phyloP scores from a whole-genome alignment of 2,329 filamentous ascomycete species.

The Fusarium sp. region DNA sequence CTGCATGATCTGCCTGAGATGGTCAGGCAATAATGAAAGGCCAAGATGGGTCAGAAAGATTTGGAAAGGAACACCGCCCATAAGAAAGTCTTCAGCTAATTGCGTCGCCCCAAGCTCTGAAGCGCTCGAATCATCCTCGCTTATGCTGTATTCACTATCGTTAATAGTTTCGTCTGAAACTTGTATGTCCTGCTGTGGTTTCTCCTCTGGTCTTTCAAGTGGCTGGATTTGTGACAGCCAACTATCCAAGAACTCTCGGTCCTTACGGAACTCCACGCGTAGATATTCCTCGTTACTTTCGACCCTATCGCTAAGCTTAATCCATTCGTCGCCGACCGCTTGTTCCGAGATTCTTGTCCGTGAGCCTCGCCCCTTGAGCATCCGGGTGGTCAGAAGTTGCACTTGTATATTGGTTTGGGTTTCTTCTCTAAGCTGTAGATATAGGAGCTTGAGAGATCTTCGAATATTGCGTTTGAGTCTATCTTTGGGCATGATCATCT shows the following conservation, averaged over 20 bases:
- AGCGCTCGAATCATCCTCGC: not conserved
- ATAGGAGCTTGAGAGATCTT: conserved; percentile 8
- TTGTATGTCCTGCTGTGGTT: not conserved
- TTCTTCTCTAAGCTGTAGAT: conserved; percentile 1
- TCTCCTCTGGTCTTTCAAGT: not conserved
- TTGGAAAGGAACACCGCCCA: not conserved
- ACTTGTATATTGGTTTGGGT: not conserved
- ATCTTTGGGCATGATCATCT: not conserved
- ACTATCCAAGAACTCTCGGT: conserved; percentile 1
- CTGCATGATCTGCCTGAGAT: conserved; percentile 4
- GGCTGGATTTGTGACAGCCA: not conserved
- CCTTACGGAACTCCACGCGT: not conserved
- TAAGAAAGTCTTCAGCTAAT: conserved; percentile 3
- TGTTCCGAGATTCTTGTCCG: conserved; percentile 9
- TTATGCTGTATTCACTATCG: not conserved
- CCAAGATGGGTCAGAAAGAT: conserved; percentile 1
- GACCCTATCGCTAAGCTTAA: not conserved
- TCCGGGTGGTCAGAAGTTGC: conserved; percentile 1
- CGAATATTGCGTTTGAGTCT: conserved; percentile 9
- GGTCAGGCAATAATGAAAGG: conserved; percentile 6
- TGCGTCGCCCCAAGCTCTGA: not conserved
- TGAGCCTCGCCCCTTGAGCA: conserved; percentile 3
- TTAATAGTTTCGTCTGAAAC: not conserved
- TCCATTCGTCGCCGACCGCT: not conserved
- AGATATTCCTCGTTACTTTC: not conserved